Base-by-base conservation (phyloP, 176 grass and related monocot genomes). In the Bromus sterilis region DNA sequence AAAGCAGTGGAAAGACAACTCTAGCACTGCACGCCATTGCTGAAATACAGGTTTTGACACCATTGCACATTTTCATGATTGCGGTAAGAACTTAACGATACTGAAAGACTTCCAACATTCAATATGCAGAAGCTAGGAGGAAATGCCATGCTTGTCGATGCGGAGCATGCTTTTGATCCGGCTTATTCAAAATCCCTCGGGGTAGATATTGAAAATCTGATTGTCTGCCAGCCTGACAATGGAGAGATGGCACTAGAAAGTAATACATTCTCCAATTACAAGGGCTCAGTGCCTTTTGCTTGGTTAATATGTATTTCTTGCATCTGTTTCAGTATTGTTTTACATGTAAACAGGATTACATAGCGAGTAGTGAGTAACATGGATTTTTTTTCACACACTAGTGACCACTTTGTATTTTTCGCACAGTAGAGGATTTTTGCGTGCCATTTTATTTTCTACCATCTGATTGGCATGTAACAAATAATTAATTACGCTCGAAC, bases 211-310 rank as follows among this genome's bases (percentile, higher is more conserved):
- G 96, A 99, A 91, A 99, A 99, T 82, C 72, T 99, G 73, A 95
- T 99, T 84, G 96, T 99, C 44, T 99, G 93, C 77, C 96, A 99
- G 66, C 96, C 96, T 53, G 96, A 99, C 71, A 93, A 99, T 70
- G 96, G 96, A 75, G 96, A 99, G 66, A 99, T 99, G 93, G 93
- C 93, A 70, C 74, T 99, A 80, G 96, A 99, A 91, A 95, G 96
- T 99, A 98, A 93, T 73, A 53, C 11, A 32, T 31, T 87, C 72
- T 83, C 16, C 36, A 60, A 42, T 55, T 76, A 64, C 26, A 26
- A 37, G 24, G 60, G 23, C 10, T 89, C 9, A n/a, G 42, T 77
- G 3, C 12, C n/a, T 55, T 20, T 78, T 13, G 44, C 57, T 67
- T 46, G 10, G 16, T 32, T 77, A 67, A 34, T 56, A 23, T 62